Base-by-base conservation (phyloP, 495 filamentous ascomycete species). In the Acidomyces sp. region DNA sequence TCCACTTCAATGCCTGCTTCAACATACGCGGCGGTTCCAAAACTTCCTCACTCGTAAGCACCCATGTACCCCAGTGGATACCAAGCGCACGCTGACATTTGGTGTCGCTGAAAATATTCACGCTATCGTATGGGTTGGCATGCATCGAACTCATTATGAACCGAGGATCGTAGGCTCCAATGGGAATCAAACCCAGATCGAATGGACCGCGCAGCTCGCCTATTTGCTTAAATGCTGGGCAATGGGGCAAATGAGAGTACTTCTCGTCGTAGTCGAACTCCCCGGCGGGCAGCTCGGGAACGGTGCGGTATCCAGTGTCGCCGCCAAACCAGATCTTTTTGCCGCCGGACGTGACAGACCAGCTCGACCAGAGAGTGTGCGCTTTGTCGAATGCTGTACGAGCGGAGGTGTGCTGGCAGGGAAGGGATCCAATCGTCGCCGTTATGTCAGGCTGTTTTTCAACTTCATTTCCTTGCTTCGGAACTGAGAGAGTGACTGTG, bases 1-100 rank as follows among this genome's bases (percentile, higher is more conserved):
- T 78, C 45, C 62, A 67, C 54, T 63, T 73, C 53, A 96, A 55
- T n/a, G 90, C 87, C 52, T 79, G 62, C 55, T 70, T 80, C 44
- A 96, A 60, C 58, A 82, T 61, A 60, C 59, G 60, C 3, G 87
- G 86, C 15, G 88, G 88, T 62, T 94, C 85, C 34, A 87, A 61
- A 10, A 90, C 76, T 50, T 84, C 80, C 59, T 96, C 88, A 43
- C 74, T 71, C 0, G 88, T 94, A 46, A 96, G 57, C 6, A 85
- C 78, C 85, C 87, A 95, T 0, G 85, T 67, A 18, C 75, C 87
- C 88, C 88, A 96, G 54, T 96, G 88, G 45, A 96, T 93, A 11
- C 71, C 88, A 65, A 96, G 71, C 13, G 87, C 88, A 32, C 64
- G 67, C 55, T 76, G 70, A 63, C 90, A 97, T 46, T 73, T 72